Evolutionary conservation across 2,329 filamentous ascomycete species (phyloP).

Genomic region (Monosporascus cannonballus): DNA sequence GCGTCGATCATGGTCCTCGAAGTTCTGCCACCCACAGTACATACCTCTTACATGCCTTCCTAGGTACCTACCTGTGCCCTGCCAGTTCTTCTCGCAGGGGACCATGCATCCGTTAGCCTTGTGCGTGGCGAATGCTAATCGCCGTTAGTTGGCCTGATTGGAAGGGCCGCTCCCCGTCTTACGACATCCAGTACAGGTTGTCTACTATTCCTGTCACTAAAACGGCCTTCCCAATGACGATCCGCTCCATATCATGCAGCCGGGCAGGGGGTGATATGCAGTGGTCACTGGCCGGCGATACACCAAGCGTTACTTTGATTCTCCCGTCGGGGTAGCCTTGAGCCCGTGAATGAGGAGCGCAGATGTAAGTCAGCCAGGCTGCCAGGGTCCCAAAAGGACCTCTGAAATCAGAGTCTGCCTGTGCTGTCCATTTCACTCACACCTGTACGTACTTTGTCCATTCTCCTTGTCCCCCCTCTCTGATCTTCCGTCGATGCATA

Average conservation of each 20-base stretch:
- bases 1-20: no score
- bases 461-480: constrained; percentile 10
- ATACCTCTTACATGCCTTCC: no score
- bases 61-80: no score
- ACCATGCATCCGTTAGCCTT: constrained; percentile 21
- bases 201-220: constrained; percentile 17
- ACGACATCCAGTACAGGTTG: constrained; percentile 21
- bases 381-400: background rate
- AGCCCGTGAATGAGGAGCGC: background rate
- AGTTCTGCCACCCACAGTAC: no score
- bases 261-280: constrained; percentile 1
- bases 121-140: constrained; percentile 20
- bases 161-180: constrained; percentile 14
- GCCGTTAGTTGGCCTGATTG: constrained; percentile 19
- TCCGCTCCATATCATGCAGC: constrained; percentile 9
- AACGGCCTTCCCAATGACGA: constrained; percentile 21
- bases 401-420: constrained; percentile 19
- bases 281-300: background rate
- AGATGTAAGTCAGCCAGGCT: background rate
- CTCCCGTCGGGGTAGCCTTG: background rate
- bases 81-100: no score
- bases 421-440: background rate
- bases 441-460: background rate
- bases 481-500: constrained; percentile 1
- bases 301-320: constrained; percentile 1